These are phyloP conservation scores for Diaporthe ilicicola DNA, from an alignment of 2,329 filamentous ascomycete genomes.

Conservation along the genomic window DNA sequence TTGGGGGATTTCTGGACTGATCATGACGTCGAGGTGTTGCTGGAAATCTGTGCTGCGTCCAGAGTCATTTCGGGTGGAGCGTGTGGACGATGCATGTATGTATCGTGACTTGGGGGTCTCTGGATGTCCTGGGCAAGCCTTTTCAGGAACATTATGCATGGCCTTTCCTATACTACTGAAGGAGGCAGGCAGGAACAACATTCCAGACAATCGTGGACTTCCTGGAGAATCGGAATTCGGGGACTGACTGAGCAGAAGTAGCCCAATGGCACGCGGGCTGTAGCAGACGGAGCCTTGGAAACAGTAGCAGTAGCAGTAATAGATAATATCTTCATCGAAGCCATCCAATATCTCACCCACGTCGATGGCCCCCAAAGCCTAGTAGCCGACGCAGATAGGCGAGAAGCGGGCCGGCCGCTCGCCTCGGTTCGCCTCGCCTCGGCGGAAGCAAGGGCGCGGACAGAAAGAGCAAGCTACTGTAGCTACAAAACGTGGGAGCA, in stretches of 20 bases:
- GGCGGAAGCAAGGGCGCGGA: not conserved
- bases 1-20: slow-evolving; percentile 13
- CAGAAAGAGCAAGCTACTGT: not conserved
- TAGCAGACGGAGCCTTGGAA: not conserved
- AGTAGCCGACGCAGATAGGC: not conserved
- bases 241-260: not conserved
- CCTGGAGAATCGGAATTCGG: not conserved
- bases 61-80: not conserved
- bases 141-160: not conserved
- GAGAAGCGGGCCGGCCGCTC: not conserved
- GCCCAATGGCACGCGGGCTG: not conserved
- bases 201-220: not conserved
- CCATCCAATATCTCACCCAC: not conserved
- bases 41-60: not conserved
- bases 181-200: not conserved
- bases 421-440: slow-evolving; percentile 10
- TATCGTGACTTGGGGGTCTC: not conserved
- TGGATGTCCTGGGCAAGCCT: not conserved
- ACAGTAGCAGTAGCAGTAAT: too few relatives aligned
- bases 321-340: too few relatives aligned
- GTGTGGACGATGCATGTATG: not conserved
- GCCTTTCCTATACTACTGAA: not conserved
- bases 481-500: slow-evolving; percentile 19
- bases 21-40: slow-evolving; percentile 15
- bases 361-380: not conserved